A percentile compares a stretch with the other conserved stretches of the same genome.
Conservation (phyloP, 768 basidiomycete species). For the Agaricus bisporus region DNA sequence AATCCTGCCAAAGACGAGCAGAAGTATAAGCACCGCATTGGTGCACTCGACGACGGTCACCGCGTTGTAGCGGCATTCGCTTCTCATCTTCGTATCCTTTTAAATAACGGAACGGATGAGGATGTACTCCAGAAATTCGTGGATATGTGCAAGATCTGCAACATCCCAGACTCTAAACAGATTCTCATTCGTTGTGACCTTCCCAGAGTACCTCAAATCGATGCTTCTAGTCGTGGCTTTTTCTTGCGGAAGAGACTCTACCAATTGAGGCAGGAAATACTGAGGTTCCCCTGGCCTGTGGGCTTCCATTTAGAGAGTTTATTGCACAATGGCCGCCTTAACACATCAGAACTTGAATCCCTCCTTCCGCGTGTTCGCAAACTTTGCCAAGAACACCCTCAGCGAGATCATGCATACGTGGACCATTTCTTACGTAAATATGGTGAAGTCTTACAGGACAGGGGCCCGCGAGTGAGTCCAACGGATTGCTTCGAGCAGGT, state of each 20-base stretch:
- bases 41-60: conserved; percentile 54
- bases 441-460: conserved; percentile 38
- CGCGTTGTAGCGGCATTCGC: conserved; percentile 60
- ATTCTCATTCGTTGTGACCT: conserved; percentile 24
- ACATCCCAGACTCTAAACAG: conserved; percentile 22
- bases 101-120: conserved; percentile 40
- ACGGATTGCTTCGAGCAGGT: conserved; percentile 38
- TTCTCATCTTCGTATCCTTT: conserved; percentile 59
- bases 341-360: conserved; percentile 47
- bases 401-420: conserved; percentile 21
- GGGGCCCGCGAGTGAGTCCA: conserved; percentile 32
- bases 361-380: conserved; percentile 38
- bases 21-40: conserved; percentile 53
- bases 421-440: conserved; percentile 53
- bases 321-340: conserved; percentile 55
- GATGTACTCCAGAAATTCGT: conserved; percentile 48
- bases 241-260: conserved; percentile 44
- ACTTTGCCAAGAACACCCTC: conserved; percentile 26
- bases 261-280: conserved; percentile 37
- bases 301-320: conserved; percentile 76
- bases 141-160: conserved; percentile 46
- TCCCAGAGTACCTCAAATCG: conserved; percentile 33
- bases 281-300: conserved; percentile 51
- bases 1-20: conserved; percentile 29
- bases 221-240: conserved; percentile 42